Conservation (phyloP, 257 asterid genomes). For the Solanum stenotomum region DNA sequence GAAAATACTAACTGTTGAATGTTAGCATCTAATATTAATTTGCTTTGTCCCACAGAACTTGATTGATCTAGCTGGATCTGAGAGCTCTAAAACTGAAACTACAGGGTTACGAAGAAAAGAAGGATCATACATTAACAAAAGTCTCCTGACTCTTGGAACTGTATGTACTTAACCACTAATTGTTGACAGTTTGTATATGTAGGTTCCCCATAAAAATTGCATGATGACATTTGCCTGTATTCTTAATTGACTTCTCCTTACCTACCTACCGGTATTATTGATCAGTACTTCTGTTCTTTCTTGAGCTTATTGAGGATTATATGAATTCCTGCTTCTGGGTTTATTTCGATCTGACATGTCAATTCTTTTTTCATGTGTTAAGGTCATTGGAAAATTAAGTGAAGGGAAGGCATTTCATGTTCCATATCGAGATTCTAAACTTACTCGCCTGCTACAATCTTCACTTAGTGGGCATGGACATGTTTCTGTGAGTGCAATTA, state of each 20-base stretch:
- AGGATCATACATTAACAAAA: conserved; percentile 94
- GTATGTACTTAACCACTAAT: conserved; percentile 37
- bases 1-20: background rate
- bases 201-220: background rate
- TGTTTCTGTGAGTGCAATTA: conserved; percentile 71
- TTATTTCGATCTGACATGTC: conserved; percentile 6
- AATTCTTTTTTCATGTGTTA: conserved; percentile 11
- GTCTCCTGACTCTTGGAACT: conserved; percentile 98
- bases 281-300: background rate
- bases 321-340: background rate
- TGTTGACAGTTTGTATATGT: background rate
- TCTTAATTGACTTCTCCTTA: background rate
- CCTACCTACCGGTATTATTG: background rate
- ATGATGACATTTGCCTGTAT: background rate
- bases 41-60: conserved; percentile 49
- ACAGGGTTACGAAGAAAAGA: conserved; percentile 93
- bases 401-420: conserved; percentile 96
- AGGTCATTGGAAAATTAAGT: conserved; percentile 98
- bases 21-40: background rate
- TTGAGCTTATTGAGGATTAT: background rate
- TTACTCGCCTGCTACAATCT: conserved; percentile 91
- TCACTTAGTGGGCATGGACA: conserved; percentile 98
- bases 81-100: conserved; percentile 97
- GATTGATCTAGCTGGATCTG: conserved; percentile 97
- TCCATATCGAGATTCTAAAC: conserved; percentile 97